These are phyloP conservation scores for Hordeum vulgare DNA, from an alignment of 176 grass and related monocot species.

Conservation along the genomic window MorexV3_pseudomolecules_assembly NC_058521.1:536166852-536167351, in stretches of 20 bases:
- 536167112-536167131: conserved; percentile 55
- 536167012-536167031: conserved; percentile 37
- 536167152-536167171: conserved; percentile 39
- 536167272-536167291: conserved; percentile 55
- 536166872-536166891: conserved; percentile 41
- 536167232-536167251: conserved; percentile 61
- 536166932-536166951: conserved; percentile 37
- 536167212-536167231: conserved; percentile 56
- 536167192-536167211: conserved; percentile 75
- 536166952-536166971: conserved; percentile 44
- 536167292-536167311: conserved; percentile 45
- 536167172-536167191: conserved; percentile 74
- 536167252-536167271: conserved; percentile 98
- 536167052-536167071: conserved; percentile 62
- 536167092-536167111: conserved; percentile 48
- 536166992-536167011: conserved; percentile 36
- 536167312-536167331: conserved; percentile 33
- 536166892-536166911: conserved; percentile 54
- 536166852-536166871: conserved; percentile 36
- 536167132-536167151: conserved; percentile 51
- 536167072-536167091: conserved; percentile 65
- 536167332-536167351: conserved; percentile 47
- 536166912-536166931: conserved; percentile 45
- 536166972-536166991: conserved; percentile 29
- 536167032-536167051: conserved; percentile 35